A percentile compares a stretch with the other conserved stretches of the same genome.
phyloP scores from a whole-genome alignment of 495 filamentous ascomycete species.

The Hypomontagnella submonticulosa region DNA sequence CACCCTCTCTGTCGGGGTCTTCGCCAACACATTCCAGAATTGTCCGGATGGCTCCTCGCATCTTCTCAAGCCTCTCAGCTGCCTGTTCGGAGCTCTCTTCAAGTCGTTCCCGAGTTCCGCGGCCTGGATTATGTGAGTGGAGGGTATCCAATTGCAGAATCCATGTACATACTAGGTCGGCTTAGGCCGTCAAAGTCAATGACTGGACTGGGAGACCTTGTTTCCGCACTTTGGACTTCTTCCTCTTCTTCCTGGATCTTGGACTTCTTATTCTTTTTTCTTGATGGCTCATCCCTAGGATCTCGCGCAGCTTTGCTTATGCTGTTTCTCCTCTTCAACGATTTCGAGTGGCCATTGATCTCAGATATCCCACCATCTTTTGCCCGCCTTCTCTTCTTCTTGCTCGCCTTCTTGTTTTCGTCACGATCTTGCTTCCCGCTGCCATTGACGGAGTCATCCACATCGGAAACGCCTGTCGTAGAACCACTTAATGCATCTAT shows the following conservation, averaged over 20 bases:
- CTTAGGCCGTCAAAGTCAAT: conserved; percentile 82
- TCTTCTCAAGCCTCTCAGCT: conserved; percentile 74
- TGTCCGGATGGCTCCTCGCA: conserved; percentile 86
- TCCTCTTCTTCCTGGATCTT: conserved; percentile 25
- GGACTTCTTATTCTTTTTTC: conserved; percentile 51
- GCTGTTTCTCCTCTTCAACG: conserved; percentile 57
- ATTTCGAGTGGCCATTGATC: conserved; percentile 41
- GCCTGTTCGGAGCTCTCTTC: conserved; percentile 82
- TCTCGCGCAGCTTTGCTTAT: conserved; percentile 78
- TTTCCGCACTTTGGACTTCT: conserved; percentile 32
- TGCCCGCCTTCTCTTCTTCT: conserved; percentile 42
- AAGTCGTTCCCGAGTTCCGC: conserved; percentile 80
- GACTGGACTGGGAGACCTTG: conserved; percentile 67
- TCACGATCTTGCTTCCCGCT: conserved; percentile 31
- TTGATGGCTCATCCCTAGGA: conserved; percentile 73
- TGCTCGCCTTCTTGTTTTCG: conserved; percentile 36
- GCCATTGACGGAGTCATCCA: conserved; percentile 38
- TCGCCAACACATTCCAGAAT: conserved; percentile 97
- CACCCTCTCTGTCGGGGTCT: conserved; percentile 90
- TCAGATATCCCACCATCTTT: conserved; percentile 45
- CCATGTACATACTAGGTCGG: conserved; percentile 67
- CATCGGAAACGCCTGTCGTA: conserved; percentile 34
- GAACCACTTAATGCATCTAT: conserved; percentile 28
- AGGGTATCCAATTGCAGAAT: background rate
- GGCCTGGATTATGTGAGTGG: conserved; percentile 60